phyloP scores from a whole-genome alignment of 345 rosid species.

The Pugionium dolabratum region DNA sequence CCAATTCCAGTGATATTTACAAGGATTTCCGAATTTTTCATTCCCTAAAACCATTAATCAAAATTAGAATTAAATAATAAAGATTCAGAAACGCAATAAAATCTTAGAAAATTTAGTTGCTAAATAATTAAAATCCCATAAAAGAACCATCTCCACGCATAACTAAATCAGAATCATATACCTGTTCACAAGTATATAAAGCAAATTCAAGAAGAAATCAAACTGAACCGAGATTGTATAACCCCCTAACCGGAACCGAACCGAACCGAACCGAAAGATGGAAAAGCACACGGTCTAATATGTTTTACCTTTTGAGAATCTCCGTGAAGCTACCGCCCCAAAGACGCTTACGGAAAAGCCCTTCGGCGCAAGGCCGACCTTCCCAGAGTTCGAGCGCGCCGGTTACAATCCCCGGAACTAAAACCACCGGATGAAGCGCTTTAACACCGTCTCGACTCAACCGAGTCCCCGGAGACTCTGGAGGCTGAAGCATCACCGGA shows the following conservation, averaged over 20 bases:
- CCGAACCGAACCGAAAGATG: not conserved
- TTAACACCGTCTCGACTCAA: slow-evolving; percentile 58
- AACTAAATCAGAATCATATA: too few relatives aligned
- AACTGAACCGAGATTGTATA: not conserved
- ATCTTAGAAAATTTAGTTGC: not conserved
- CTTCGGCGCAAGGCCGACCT: slow-evolving; percentile 70
- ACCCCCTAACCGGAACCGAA: slow-evolving; percentile 8
- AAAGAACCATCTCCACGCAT: too few relatives aligned
- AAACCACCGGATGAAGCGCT: slow-evolving; percentile 68
- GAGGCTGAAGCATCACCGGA: slow-evolving; percentile 52
- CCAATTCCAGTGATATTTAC: not conserved
- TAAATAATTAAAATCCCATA: too few relatives aligned
- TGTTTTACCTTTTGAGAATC: slow-evolving; percentile 57
- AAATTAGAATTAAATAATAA: not conserved
- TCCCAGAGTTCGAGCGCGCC: slow-evolving; percentile 84
- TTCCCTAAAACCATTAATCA: not conserved
- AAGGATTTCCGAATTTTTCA: not conserved
- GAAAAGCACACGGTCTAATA: not conserved
- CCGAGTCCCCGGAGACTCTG: slow-evolving; percentile 55
- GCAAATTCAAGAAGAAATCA: not conserved
- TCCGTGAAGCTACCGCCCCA: slow-evolving; percentile 77
- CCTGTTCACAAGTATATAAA: too few relatives aligned
- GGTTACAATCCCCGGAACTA: slow-evolving; percentile 76
- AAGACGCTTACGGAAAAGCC: slow-evolving; percentile 71
- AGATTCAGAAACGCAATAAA: not conserved